Percentiles rank a stretch among this genome's conserved stretches.
These are phyloP conservation scores for Dendrobium catenatum DNA, from an alignment of 106 monocot species.

Conservation along the genomic window DNA sequence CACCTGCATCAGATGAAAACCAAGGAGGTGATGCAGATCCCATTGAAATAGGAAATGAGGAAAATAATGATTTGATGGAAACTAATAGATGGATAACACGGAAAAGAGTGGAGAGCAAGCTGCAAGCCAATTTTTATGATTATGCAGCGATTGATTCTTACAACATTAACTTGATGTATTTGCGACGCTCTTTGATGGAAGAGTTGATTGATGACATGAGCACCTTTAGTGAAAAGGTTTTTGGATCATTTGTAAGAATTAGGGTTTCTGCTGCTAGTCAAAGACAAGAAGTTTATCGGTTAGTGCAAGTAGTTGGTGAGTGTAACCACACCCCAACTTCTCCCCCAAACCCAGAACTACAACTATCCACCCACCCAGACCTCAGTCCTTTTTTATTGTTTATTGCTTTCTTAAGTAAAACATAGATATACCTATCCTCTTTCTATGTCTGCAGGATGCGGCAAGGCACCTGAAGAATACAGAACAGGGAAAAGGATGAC, in stretches of 20 bases:
- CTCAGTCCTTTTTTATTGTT: neutral
- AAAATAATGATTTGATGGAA: constrained; percentile 43
- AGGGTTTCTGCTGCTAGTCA: constrained; percentile 60
- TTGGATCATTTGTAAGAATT: constrained; percentile 95
- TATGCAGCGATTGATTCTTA: constrained; percentile 94
- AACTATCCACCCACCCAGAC: neutral
- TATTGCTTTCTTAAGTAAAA: neutral
- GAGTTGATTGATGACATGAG: constrained; percentile 74
- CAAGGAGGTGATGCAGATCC: constrained; percentile 63
- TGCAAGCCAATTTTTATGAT: constrained; percentile 47
- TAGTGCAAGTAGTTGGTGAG: constrained; percentile 86
- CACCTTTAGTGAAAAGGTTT: constrained; percentile 58
- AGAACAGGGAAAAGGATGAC: constrained; percentile 74
- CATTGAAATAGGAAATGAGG: constrained; percentile 50
- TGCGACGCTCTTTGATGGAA: constrained; percentile 84
- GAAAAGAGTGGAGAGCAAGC: constrained; percentile 36
- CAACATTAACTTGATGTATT: constrained; percentile 73
- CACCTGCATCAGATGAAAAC: constrained; percentile 55
- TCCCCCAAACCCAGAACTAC: neutral
- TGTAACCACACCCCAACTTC: neutral
- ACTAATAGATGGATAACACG: constrained; percentile 50
- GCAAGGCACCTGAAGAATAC: constrained; percentile 59
- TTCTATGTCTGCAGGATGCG: constrained; percentile 44
- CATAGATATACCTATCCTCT: neutral
- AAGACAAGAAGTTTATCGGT: constrained; percentile 78